A percentile compares a stretch with the other conserved stretches of the same genome.
Conservation (phyloP, 1,284 basidiomycete species). For the Erythrobasidium hasegawianum region DNA sequence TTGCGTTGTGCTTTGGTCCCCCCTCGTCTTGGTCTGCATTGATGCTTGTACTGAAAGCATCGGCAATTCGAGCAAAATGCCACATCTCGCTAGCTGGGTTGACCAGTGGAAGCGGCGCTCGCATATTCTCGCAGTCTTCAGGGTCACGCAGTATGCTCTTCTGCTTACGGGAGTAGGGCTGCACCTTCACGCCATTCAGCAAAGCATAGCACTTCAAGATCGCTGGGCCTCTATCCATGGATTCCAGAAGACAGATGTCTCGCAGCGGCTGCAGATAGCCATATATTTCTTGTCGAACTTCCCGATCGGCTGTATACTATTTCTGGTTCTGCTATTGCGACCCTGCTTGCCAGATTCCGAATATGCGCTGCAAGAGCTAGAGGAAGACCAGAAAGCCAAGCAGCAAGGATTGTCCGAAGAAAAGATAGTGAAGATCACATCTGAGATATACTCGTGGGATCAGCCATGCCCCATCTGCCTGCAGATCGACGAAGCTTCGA, state of each 20-base stretch:
- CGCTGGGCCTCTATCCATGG: background rate
- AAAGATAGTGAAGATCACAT: background rate
- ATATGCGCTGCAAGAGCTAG: background rate
- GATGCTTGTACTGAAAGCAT: too few species aligned
- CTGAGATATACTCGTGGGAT: background rate
- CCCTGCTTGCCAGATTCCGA: background rate
- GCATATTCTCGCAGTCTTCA: too few species aligned
- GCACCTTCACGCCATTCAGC: background rate
- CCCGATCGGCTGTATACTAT: background rate
- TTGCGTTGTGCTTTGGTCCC: too few species aligned
- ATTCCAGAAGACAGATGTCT: background rate
- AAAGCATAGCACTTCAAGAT: background rate
- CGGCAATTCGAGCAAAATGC: too few species aligned
- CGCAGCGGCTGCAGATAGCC: background rate
- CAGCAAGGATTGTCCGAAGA: background rate
- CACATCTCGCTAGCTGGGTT: too few species aligned
- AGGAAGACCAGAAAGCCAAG: background rate
- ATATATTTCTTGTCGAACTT: background rate
- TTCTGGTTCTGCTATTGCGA: background rate
- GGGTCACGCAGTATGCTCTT: too few species aligned
- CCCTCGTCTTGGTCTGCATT: too few species aligned
- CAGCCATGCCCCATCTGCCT: background rate
- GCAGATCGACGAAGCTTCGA: background rate
- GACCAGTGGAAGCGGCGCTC: too few species aligned
- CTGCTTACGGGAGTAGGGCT: background rate